Evolutionary conservation across 352 stramenopile species (phyloP).

Genomic region (Elongisporangium prolatum): DNA sequence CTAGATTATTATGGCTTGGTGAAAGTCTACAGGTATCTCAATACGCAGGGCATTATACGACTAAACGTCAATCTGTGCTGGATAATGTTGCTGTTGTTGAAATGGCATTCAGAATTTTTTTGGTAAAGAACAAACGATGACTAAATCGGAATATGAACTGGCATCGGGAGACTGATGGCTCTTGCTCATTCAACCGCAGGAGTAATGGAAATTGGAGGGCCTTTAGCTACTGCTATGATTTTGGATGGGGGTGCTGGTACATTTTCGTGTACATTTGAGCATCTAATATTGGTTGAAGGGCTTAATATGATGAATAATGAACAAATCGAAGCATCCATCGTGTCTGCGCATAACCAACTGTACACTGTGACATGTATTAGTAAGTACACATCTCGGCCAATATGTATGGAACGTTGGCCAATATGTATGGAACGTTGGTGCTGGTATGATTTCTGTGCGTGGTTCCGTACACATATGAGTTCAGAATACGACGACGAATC

Average conservation of each 20-base stretch:
- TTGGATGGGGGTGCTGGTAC: conserved; percentile 8
- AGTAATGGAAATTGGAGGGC: conserved; percentile 20
- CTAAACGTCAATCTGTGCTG: conserved; percentile 15
- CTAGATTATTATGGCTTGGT: conserved; percentile 12
- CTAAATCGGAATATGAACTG: conserved; percentile 6
- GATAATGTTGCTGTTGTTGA: conserved; percentile 21
- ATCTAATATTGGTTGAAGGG: conserved; percentile 10
- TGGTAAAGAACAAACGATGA: not conserved
- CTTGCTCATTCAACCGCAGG: conserved; percentile 13
- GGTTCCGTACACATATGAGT: conserved; percentile 1
- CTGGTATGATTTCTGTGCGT: conserved; percentile 22
- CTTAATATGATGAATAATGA: conserved; percentile 12
- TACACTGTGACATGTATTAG: conserved; percentile 14
- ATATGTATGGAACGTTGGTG: conserved; percentile 5
- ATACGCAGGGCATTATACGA: conserved; percentile 16
- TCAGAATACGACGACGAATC: too few relatives aligned
- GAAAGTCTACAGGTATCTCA: conserved; percentile 8
- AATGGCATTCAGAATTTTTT: conserved; percentile 14
- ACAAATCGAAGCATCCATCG: conserved; percentile 11
- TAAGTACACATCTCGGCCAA: conserved; percentile 10
- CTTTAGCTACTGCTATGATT: conserved; percentile 14
- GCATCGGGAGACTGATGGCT: conserved; percentile 13
- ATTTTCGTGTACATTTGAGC: conserved; percentile 18
- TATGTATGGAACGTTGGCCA: too few relatives aligned
- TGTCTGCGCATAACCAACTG: conserved; percentile 1